Conservation (phyloP, 768 basidiomycete genomes). For the Xerocomellus intermedius region DNA sequence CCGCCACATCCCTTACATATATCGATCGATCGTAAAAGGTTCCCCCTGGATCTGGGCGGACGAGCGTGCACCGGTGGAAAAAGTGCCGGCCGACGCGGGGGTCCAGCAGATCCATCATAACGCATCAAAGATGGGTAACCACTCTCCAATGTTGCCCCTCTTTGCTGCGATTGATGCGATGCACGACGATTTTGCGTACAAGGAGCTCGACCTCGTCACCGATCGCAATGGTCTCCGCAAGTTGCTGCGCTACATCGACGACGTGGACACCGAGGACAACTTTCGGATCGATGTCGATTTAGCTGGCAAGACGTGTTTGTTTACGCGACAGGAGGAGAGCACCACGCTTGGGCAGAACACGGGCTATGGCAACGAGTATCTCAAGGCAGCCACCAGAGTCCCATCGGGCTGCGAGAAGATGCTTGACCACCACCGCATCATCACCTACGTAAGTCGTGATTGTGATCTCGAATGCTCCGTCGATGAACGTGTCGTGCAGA, state of each 20-base stretch:
- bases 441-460: slow-evolving; percentile 52
- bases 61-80: slow-evolving; percentile 46
- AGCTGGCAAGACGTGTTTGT: slow-evolving; percentile 56
- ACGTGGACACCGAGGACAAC: slow-evolving; percentile 26
- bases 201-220: slow-evolving; percentile 48
- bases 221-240: slow-evolving; percentile 69
- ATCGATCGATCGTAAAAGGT: slow-evolving; percentile 37
- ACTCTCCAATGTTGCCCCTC: slow-evolving; percentile 50
- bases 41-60: slow-evolving; percentile 59
- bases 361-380: slow-evolving; percentile 61
- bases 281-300: slow-evolving; percentile 75
- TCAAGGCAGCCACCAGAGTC: slow-evolving; percentile 50
- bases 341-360: slow-evolving; percentile 25
- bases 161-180: slow-evolving; percentile 55
- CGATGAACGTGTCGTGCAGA: slow-evolving; percentile 35
- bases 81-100: slow-evolving; percentile 54
- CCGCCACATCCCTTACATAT: not conserved
- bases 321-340: slow-evolving; percentile 55
- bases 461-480: not conserved
- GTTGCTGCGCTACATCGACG: slow-evolving; percentile 51
- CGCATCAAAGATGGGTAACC: slow-evolving; percentile 40
- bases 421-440: slow-evolving; percentile 60
- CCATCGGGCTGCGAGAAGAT: slow-evolving; percentile 48
- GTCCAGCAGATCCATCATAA: slow-evolving; percentile 57
- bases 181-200: slow-evolving; percentile 25